A percentile compares a stretch with the other conserved stretches of the same genome.
These are phyloP conservation scores for Fusarium papillatum DNA, from an alignment of 2,329 filamentous ascomycete genomes.

Conservation along the genomic window DNA sequence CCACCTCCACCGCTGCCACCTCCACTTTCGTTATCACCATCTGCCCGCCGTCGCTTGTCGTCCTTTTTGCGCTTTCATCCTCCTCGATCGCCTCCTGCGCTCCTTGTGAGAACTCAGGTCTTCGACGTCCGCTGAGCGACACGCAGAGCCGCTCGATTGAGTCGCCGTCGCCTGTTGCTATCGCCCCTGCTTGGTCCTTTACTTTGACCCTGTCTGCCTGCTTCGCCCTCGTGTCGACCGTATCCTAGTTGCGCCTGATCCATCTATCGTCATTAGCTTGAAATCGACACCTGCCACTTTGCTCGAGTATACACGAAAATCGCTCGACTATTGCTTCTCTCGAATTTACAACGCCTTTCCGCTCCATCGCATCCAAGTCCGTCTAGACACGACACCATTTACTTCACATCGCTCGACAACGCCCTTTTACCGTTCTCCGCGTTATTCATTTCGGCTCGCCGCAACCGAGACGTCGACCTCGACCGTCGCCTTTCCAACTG, in stretches of 20 bases:
- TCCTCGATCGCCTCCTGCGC: conserved; percentile 28
- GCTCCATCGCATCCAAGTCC: conserved; percentile 4
- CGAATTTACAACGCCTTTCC: conserved; percentile 10
- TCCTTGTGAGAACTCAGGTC: conserved; percentile 29
- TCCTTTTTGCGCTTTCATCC: conserved; percentile 34
- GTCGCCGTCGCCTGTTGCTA: conserved; percentile 10
- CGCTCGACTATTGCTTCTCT: conserved; percentile 13
- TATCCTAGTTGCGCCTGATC: conserved; percentile 26
- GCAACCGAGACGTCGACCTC: conserved; percentile 12
- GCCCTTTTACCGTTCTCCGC: conserved; percentile 2
- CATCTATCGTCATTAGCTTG: conserved; percentile 21
- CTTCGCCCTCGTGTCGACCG: conserved; percentile 25
- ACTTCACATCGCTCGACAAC: conserved; percentile 17
- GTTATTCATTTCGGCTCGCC: conserved; percentile 12
- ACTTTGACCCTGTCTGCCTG: conserved; percentile 22
- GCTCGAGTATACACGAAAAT: conserved; percentile 4
- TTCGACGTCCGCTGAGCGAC: conserved; percentile 26
- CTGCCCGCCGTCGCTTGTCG: conserved; percentile 35
- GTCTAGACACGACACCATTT: conserved; percentile 4
- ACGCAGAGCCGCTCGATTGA: conserved; percentile 35
- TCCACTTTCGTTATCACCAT: conserved; percentile 36
- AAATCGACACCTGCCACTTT: conserved; percentile 14
- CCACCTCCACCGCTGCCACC: conserved; percentile 7
- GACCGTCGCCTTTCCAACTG: conserved; percentile 13
- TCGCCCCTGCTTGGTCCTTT: conserved; percentile 10